Base-by-base conservation (phyloP, 805 yeast genomes). In the Ogataea populi-albae region DNA sequence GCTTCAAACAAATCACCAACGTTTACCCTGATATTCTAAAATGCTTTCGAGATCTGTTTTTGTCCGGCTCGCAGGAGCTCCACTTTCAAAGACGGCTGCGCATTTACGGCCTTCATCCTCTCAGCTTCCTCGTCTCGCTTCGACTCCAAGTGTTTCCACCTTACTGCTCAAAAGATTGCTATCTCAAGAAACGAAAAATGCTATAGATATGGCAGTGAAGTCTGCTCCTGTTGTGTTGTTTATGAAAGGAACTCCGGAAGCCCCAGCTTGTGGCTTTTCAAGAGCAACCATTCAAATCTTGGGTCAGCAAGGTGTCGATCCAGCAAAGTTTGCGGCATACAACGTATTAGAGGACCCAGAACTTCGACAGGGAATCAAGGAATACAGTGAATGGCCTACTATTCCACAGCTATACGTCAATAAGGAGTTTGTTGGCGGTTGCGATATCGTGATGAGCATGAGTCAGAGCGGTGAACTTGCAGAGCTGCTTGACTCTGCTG, bases 231-330 rank as follows among this genome's bases (percentile, higher is more conserved):
- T 93, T 15, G 98, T 93, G 6, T 69, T 93, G 28, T 93, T 93
- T 67, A 93, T 93, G 98, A 93, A 93, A 65, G 98, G 98, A 12
- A 91, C 96, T 3, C 98, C 98, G 12, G 95, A 91, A 54, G 88
- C 84, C 41, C 98, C 98, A 26, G 94, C 87, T 52, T 93, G 99
- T 69, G 98, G 99, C 1, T 93, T 93, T 55, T 88, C 97, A 9
- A 77, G 96, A 57, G 95, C 96, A 36, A 85, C 98, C 9, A 89
- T 93, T 50, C 93, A 86, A 57, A 75, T 89, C 34, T 72, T 93
- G 41, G 98, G 98, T 10, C 91, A 87, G 57, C 94, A 91, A 59
- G 98, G 98, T 40, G 97, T 93, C 15, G 96, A 93, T 62, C 98
- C 98, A 7, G 74, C 66, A 18, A 91, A 93, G 64, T 93, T 93